These are phyloP conservation scores for Gaeumannomyces sp. DNA, from an alignment of 2,329 filamentous ascomycete genomes.

Conservation along the genomic window DNA sequence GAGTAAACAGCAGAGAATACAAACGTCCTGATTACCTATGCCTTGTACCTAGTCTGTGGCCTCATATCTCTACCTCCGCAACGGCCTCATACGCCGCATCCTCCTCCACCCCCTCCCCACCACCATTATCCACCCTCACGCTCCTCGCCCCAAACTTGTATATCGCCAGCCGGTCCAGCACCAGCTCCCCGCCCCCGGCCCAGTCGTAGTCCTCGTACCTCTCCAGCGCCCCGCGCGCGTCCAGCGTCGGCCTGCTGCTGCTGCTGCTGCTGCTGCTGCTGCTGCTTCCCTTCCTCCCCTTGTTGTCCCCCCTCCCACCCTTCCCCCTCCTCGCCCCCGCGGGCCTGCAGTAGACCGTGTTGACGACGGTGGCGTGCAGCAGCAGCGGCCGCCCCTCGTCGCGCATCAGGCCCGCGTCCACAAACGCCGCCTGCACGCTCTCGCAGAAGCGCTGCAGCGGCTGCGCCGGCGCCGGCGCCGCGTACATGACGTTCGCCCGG, in stretches of 20 bases:
- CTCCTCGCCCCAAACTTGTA: slow-evolving; percentile 84
- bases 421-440: slow-evolving; percentile 47
- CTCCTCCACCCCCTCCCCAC: slow-evolving; percentile 34
- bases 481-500: slow-evolving; percentile 60
- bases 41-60: too few species aligned
- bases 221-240: slow-evolving; percentile 50
- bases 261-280: slow-evolving; percentile 9
- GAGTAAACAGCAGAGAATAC: too few species aligned
- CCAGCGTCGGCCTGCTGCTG: slow-evolving; percentile 36
- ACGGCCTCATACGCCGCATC: slow-evolving; percentile 49
- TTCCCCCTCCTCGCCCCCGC: slow-evolving; percentile 19
- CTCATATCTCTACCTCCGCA: slow-evolving; percentile 35
- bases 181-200: slow-evolving; percentile 51
- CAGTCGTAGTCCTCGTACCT: slow-evolving; percentile 62
- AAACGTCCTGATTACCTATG: too few species aligned
- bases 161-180: slow-evolving; percentile 66
- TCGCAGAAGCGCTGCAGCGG: slow-evolving; percentile 51
- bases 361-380: slow-evolving; percentile 79
- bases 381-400: slow-evolving; percentile 58
- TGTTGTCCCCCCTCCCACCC: slow-evolving; percentile 16
- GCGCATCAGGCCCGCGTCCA: slow-evolving; percentile 47
- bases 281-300: slow-evolving; percentile 13
- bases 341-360: slow-evolving; percentile 68
- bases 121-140: slow-evolving; percentile 32
- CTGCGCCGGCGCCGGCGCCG: slow-evolving; percentile 49